A percentile compares a stretch with the other conserved stretches of the same genome.
phyloP scores from a whole-genome alignment of 2,329 filamentous ascomycete species.

The Stagonosporopsis vannaccii region DNA sequence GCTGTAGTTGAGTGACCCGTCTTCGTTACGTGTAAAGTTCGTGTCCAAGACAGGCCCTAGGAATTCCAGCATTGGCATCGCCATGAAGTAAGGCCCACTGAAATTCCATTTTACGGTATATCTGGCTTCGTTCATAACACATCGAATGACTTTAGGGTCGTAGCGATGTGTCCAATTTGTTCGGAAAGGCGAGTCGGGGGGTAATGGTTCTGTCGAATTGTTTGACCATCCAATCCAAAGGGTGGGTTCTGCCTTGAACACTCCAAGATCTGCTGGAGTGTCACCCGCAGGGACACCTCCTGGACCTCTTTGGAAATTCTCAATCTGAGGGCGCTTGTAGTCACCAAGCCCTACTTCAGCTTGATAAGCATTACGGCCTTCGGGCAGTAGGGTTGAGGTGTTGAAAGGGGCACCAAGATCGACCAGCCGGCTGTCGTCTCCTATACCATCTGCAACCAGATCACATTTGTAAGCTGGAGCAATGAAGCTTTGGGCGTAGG shows the following conservation, averaged over 20 bases:
- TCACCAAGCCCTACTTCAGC: constrained; percentile 40
- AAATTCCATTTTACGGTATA: constrained; percentile 46
- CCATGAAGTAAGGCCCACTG: constrained; percentile 37
- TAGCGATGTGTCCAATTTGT: constrained; percentile 40
- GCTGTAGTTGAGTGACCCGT: constrained; percentile 51
- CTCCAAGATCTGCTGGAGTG: constrained; percentile 32
- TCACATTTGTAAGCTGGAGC: constrained; percentile 46
- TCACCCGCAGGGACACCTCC: constrained; percentile 42
- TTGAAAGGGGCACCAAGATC: constrained; percentile 44
- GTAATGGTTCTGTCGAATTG: constrained; percentile 35
- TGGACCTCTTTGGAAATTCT: constrained; percentile 25
- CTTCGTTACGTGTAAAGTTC: constrained; percentile 35
- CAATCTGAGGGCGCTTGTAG: constrained; percentile 38
- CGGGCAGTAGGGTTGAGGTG: constrained; percentile 38
- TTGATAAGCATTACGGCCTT: constrained; percentile 38
- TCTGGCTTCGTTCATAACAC: constrained; percentile 44
- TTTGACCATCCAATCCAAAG: constrained; percentile 47
- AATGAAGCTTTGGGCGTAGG: constrained; percentile 39
- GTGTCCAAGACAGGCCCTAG: constrained; percentile 42
- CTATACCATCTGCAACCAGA: constrained; percentile 31
- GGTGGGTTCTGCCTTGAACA: constrained; percentile 45
- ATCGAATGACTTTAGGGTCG: constrained; percentile 41
- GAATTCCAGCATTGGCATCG: constrained; percentile 30
- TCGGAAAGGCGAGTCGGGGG: constrained; percentile 28
- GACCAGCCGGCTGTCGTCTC: constrained; percentile 28